Conservation (phyloP, 495 filamentous ascomycete genomes). For the Penicillium cataractarum region DNA sequence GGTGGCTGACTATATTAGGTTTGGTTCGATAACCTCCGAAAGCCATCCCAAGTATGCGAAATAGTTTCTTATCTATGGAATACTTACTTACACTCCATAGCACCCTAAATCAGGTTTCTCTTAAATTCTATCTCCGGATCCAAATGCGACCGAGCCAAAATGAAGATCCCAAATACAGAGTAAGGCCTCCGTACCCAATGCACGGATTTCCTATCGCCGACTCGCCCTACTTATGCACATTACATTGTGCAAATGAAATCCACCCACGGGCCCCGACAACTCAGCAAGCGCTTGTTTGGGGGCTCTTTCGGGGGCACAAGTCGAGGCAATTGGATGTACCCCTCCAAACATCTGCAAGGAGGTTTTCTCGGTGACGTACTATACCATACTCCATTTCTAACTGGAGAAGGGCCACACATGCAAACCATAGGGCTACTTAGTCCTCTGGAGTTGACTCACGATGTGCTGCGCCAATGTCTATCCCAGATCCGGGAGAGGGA, state of each 20-base stretch:
- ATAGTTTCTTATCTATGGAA: not conserved
- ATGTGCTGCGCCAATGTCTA: not conserved
- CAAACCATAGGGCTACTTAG: not conserved
- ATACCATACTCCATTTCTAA: conserved; percentile 1
- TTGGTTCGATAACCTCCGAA: not conserved
- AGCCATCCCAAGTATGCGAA: not conserved
- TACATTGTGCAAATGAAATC: not conserved
- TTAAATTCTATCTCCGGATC: not conserved
- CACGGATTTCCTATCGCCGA: not conserved
- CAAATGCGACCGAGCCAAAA: not conserved
- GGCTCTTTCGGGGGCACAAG: not conserved
- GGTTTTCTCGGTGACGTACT: conserved; percentile 16
- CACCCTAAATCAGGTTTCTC: not conserved
- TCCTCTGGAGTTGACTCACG: not conserved
- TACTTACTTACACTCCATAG: not conserved
- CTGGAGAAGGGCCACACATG: not conserved
- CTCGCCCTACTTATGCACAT: not conserved
- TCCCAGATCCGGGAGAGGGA: not conserved
- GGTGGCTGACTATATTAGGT: not conserved
- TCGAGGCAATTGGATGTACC: not conserved
- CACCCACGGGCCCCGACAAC: not conserved
- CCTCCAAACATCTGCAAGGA: conserved; percentile 23
- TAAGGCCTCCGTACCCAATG: not conserved
- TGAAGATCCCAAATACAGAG: not conserved
- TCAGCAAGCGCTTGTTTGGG: not conserved